Evolutionary conservation across 176 grass and related monocot species (phyloP).

Genomic region (Musa troglodytarum): DNA sequence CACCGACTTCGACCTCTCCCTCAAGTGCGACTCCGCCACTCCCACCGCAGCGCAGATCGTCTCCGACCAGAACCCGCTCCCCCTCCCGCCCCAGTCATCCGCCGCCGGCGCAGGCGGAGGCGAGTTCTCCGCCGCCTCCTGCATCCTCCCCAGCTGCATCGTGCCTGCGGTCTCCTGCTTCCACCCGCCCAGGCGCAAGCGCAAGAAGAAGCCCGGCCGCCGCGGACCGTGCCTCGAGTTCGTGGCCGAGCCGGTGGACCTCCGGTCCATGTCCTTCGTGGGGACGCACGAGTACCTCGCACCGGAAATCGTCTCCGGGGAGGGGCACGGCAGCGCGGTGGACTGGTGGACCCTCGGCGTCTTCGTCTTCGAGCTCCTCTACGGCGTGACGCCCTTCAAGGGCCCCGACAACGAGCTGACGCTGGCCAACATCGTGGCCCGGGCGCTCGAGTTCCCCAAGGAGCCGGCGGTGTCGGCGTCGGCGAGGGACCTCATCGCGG

Average conservation of each 20-base stretch:
- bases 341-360: slow-evolving; percentile 98
- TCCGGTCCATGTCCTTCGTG: slow-evolving; percentile 87
- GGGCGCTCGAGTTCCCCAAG: slow-evolving; percentile 87
- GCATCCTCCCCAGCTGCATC: slow-evolving; percentile 77
- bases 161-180: slow-evolving; percentile 78
- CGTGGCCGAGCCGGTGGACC: slow-evolving; percentile 84
- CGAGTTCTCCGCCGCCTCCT: slow-evolving; percentile 28
- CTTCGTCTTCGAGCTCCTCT: slow-evolving; percentile 88
- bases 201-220: slow-evolving; percentile 30
- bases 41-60: slow-evolving; percentile 80
- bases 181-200: slow-evolving; percentile 14
- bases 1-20: slow-evolving; percentile 97
- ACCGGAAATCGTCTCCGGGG: slow-evolving; percentile 84
- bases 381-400: slow-evolving; percentile 79
- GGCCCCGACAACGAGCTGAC: slow-evolving; percentile 83
- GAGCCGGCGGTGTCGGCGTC: slow-evolving; percentile 46
- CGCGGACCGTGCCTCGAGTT: slow-evolving; percentile 23
- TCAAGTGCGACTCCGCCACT: slow-evolving; percentile 69
- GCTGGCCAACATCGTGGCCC: slow-evolving; percentile 83
- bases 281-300: slow-evolving; percentile 97
- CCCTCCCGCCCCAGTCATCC: neutral
- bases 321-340: slow-evolving; percentile 84
- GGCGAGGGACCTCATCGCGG: slow-evolving; percentile 48
- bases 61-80: slow-evolving; percentile 44
- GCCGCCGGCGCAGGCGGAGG: neutral